Conservation (phyloP, 768 basidiomycete species). For the Punctularia strigosozonata region DNA sequence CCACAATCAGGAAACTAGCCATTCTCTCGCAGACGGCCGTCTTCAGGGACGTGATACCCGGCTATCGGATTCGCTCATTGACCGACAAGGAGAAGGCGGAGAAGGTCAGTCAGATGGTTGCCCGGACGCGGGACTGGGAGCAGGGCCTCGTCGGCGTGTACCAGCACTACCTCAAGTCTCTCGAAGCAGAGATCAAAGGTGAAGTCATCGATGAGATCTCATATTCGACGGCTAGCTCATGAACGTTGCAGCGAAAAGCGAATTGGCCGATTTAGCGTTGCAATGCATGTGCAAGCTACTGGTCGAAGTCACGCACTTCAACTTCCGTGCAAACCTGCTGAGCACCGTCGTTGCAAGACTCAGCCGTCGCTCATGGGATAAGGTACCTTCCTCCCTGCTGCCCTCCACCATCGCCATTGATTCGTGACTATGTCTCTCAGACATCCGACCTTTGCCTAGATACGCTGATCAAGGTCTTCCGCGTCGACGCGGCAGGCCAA, state of each 20-base stretch:
- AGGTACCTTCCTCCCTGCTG: conserved; percentile 35
- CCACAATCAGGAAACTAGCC: conserved; percentile 76
- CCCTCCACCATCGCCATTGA: conserved; percentile 7
- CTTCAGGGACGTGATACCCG: conserved; percentile 92
- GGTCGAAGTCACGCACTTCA: conserved; percentile 85
- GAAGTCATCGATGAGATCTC: conserved; percentile 1
- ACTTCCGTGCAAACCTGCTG: conserved; percentile 90
- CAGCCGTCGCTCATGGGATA: conserved; percentile 82
- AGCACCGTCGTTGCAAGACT: conserved; percentile 71
- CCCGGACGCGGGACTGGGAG: conserved; percentile 86
- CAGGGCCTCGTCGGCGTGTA: conserved; percentile 85
- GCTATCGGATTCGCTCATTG: conserved; percentile 86
- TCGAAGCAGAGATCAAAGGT: conserved; percentile 88
- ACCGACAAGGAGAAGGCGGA: conserved; percentile 86
- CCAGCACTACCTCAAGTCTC: conserved; percentile 74
- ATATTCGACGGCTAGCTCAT: conserved; percentile 1
- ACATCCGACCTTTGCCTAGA: conserved; percentile 77
- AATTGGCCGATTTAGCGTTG: conserved; percentile 57
- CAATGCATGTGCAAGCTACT: conserved; percentile 84
- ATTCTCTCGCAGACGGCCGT: conserved; percentile 86
- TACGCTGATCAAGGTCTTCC: conserved; percentile 74
- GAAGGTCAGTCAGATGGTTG: conserved; percentile 90
- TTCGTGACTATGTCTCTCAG: conserved; percentile 28
- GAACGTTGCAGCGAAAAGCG: conserved; percentile 39
- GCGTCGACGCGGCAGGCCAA: conserved; percentile 66